Base-by-base conservation (phyloP, 176 grass and related monocot genomes). In the Tuctoria greenei region DNA sequence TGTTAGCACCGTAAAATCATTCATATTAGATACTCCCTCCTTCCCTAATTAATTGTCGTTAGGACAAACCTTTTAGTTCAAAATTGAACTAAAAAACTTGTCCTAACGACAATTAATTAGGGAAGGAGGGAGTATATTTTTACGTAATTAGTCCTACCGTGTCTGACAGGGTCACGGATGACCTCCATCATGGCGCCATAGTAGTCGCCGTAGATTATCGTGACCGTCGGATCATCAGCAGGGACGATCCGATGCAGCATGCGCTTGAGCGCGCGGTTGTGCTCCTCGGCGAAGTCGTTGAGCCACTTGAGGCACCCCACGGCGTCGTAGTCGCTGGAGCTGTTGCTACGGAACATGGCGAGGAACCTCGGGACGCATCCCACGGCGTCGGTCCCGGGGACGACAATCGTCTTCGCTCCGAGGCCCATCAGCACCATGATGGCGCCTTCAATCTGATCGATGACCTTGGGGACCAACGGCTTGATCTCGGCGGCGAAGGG, bases 331-430 rank as follows among this genome's bases (percentile, higher is more conserved):
- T 87, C 81, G 9, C 34, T 14, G 10, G 23, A 0, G 5, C 73
- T 64, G 54, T 15, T 62, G 50, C 61, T 84, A 16, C 66, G 79
- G 36, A 88, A 86, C 18, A 60, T 8, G 21, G 66, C 39, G 6
- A 91, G 58, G 42, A 42, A 91, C 28, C 56, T 43, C 0, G 85
- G 79, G 1, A 71, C 3, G 46, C 88, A 94, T 0, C 92, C 92
- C 0, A 81, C 20, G n/a, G 82, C 81, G 6, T 79, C 8, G 31
- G 10, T 72, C n/a, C 85, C 85, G 0, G 92, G 85, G 4, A 94
- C 82, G 2, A 90, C 55, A 25, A 94, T 26, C 0, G 79, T 88
- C 66, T 85, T 90, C 0, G 82, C 88, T 0, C 91, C 92, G 0
- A 94, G 79, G 4, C 65, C 50, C 10, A 90, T 74, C 76, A 90